Percentiles rank a stretch among this genome's conserved stretches.
Evolutionary conservation across 768 basidiomycete genomes (phyloP).

Genomic region (Termitomyces sp.): DNA sequence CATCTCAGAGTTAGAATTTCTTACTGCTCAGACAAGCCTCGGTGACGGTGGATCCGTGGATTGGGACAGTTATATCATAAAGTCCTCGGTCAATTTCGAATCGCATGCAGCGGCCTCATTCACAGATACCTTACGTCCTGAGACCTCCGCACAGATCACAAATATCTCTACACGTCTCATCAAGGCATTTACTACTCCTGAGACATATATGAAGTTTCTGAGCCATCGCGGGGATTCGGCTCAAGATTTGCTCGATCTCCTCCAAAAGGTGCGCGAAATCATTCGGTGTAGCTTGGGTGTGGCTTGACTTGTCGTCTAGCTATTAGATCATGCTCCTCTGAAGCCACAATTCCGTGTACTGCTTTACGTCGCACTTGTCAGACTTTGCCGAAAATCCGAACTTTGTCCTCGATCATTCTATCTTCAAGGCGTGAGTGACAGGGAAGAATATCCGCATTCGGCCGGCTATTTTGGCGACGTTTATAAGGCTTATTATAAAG

Average conservation of each 20-base stretch:
- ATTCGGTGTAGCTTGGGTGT: not conserved
- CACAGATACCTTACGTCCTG: not conserved
- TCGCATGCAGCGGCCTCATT: not conserved
- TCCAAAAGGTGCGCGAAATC: conserved; percentile 22
- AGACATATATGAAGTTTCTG: conserved; percentile 17
- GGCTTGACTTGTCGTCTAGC: conserved; percentile 11
- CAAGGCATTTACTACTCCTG: conserved; percentile 13
- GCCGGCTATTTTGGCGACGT: conserved; percentile 28
- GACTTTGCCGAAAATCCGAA: conserved; percentile 24
- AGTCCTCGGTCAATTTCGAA: not conserved
- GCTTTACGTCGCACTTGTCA: conserved; percentile 19
- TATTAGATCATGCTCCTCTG: conserved; percentile 19
- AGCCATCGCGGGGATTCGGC: conserved; percentile 16
- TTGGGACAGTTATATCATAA: not conserved
- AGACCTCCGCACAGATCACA: conserved; percentile 8
- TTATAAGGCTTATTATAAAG: conserved; percentile 22
- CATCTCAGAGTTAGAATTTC: not conserved
- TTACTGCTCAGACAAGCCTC: not conserved
- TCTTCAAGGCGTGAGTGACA: conserved; percentile 10
- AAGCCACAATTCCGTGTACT: conserved; percentile 10
- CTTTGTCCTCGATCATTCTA: conserved; percentile 27
- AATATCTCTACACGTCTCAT: conserved; percentile 14
- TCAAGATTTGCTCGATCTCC: conserved; percentile 20
- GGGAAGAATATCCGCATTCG: conserved; percentile 11
- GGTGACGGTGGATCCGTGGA: not conserved